These are phyloP conservation scores for Gynostemma pentaphyllum DNA, from an alignment of 306 rosid species.

Conservation along the genomic window DNA sequence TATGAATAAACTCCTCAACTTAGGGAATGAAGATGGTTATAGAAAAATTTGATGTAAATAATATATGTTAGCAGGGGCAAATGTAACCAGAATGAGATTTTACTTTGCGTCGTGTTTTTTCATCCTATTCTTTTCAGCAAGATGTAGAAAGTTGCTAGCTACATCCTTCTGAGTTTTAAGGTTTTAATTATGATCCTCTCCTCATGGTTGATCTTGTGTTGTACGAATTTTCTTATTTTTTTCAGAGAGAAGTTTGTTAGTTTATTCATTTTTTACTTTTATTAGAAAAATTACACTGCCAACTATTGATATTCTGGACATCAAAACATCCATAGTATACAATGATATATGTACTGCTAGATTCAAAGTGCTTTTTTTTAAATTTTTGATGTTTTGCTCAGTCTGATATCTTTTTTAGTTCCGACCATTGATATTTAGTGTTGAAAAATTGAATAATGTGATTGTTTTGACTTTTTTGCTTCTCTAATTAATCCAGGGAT, in stretches of 20 bases:
- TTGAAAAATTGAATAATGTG: neutral
- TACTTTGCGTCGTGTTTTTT: neutral
- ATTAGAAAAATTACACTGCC: neutral
- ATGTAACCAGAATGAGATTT: neutral
- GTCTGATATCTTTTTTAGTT: neutral
- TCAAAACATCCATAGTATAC: neutral
- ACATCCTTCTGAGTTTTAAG: neutral
- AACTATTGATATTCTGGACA: neutral
- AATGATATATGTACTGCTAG: neutral
- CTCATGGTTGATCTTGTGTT: neutral
- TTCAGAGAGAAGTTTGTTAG: neutral
- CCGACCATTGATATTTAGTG: neutral
- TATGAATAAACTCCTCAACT: no score
- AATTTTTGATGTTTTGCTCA: neutral
- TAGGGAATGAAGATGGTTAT: no score
- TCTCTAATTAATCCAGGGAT: slow-evolving; percentile 35
- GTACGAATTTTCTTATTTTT: neutral
- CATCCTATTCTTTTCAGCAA: neutral
- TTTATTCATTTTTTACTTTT: neutral
- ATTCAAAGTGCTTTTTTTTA: neutral
- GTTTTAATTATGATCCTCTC: neutral
- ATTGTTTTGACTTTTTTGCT: neutral
- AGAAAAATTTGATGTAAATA: no score
- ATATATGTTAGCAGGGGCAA: neutral
- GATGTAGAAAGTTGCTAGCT: neutral